These are phyloP conservation scores for Camelina neglecta DNA, from an alignment of 345 rosid genomes.

Conservation along the genomic window DNA sequence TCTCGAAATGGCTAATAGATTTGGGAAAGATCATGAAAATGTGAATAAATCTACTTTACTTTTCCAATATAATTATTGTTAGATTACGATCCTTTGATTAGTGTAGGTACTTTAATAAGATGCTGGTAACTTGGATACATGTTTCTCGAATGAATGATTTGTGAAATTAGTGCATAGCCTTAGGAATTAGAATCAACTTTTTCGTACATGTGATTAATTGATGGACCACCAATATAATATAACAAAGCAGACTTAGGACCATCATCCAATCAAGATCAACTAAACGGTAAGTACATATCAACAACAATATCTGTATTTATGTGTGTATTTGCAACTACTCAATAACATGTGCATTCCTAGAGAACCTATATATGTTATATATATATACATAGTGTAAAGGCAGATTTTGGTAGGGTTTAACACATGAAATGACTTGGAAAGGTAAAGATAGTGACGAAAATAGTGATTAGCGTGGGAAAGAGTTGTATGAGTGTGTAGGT, in stretches of 20 bases:
- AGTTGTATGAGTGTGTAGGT: neutral
- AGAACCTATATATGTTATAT: neutral
- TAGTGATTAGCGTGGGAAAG: neutral
- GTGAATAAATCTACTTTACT: slow-evolving; percentile 4
- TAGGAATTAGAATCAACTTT: slow-evolving; percentile 32
- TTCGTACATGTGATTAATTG: slow-evolving; percentile 31
- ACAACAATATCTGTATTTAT: slow-evolving; percentile 14
- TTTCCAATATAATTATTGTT: slow-evolving; percentile 26
- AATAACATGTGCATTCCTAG: slow-evolving; percentile 20
- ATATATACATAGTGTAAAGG: neutral
- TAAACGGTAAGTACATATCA: slow-evolving; percentile 24
- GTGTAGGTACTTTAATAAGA: slow-evolving; percentile 32
- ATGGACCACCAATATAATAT: slow-evolving; percentile 31
- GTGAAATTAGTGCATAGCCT: slow-evolving; percentile 30
- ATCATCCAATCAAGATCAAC: slow-evolving; percentile 26
- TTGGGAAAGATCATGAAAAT: slow-evolving; percentile 29
- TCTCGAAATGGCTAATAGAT: slow-evolving; percentile 17
- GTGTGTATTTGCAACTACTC: neutral
- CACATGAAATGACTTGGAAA: slow-evolving; percentile 33
- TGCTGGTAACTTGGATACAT: slow-evolving; percentile 42
- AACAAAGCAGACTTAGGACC: slow-evolving; percentile 31
- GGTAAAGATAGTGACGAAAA: slow-evolving; percentile 17
- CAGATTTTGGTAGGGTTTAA: slow-evolving; percentile 25
- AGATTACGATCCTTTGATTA: slow-evolving; percentile 24
- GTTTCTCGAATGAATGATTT: slow-evolving; percentile 36